These are phyloP conservation scores for Camptophora hylomeconis DNA, from an alignment of 2,329 filamentous ascomycete genomes.

Conservation along the genomic window DNA sequence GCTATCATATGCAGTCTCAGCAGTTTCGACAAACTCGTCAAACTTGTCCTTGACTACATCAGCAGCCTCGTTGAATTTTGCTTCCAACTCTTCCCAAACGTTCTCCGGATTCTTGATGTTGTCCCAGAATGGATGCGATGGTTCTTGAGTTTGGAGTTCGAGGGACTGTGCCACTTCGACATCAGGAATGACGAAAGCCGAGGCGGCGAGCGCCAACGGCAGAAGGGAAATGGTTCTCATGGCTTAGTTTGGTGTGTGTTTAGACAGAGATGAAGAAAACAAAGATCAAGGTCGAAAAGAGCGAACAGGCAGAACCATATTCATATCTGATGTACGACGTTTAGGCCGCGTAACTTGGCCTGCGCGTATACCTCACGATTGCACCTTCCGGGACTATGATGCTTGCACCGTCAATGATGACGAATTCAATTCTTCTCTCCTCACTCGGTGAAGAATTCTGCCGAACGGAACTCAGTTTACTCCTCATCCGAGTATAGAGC, in stretches of 20 bases:
- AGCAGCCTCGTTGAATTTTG: conserved; percentile 24
- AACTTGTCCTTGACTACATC: conserved; percentile 30
- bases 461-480: too few species aligned
- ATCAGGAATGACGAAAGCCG: conserved; percentile 18
- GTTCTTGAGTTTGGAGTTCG: conserved; percentile 9
- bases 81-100: conserved; percentile 18
- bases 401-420: too few species aligned
- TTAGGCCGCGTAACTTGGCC: too few species aligned
- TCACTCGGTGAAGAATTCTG: too few species aligned
- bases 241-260: conserved; percentile 2
- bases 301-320: conserved; percentile 5
- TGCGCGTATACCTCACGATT: too few species aligned
- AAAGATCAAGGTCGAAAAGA: conserved; percentile 1
- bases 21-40: conserved; percentile 29
- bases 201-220: conserved; percentile 12
- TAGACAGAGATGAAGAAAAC: conserved; percentile 3
- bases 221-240: conserved; percentile 16
- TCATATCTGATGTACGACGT: not conserved
- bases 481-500: too few species aligned
- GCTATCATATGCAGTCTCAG: conserved; percentile 27
- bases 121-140: conserved; percentile 15
- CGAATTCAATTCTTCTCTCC: too few species aligned
- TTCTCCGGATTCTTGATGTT: conserved; percentile 10
- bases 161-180: conserved; percentile 15
- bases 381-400: too few species aligned